phyloP scores from a whole-genome alignment of 257 asterid genomes.

The Euphrasia confusa region DNA sequence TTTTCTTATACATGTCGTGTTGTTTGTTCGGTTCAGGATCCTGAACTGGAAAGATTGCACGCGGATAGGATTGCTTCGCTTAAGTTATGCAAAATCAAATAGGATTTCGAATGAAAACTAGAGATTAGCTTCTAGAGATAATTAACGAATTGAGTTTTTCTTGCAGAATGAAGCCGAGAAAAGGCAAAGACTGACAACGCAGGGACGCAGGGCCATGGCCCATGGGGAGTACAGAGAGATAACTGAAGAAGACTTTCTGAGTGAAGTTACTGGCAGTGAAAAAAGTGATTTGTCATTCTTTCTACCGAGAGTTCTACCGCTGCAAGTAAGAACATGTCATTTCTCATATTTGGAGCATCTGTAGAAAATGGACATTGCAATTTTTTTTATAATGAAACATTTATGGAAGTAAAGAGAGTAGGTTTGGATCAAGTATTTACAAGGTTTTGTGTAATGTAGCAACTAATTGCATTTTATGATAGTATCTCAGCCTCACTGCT shows the following conservation, averaged over 20 bases:
- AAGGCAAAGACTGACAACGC: conserved; percentile 61
- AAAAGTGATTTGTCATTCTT: conserved; percentile 84
- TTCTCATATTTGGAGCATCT: conserved; percentile 11
- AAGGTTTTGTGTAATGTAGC: too few species aligned
- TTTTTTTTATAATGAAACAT: too few species aligned
- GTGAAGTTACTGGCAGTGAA: conserved; percentile 88
- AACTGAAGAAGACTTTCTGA: conserved; percentile 88
- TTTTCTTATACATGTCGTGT: conserved; percentile 12
- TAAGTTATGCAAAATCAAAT: conserved; percentile 46
- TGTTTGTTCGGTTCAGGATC: conserved; percentile 55
- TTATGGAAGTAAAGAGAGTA: too few species aligned
- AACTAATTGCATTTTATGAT: too few species aligned
- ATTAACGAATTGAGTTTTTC: background rate
- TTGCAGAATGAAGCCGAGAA: conserved; percentile 93
- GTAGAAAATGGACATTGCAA: too few species aligned
- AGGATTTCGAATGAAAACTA: conserved; percentile 14
- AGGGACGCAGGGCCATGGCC: too few species aligned
- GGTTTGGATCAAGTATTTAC: too few species aligned
- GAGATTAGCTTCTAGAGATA: conserved; percentile 19
- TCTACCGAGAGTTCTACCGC: conserved; percentile 93
- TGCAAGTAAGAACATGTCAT: conserved; percentile 74
- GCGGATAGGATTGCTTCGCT: conserved; percentile 96
- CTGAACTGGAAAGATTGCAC: conserved; percentile 93
- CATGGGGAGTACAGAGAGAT: conserved; percentile 93
- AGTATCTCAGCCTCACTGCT: too few species aligned